Conservation (phyloP, 345 rosid genomes). For the Murraya koenigii region DNA sequence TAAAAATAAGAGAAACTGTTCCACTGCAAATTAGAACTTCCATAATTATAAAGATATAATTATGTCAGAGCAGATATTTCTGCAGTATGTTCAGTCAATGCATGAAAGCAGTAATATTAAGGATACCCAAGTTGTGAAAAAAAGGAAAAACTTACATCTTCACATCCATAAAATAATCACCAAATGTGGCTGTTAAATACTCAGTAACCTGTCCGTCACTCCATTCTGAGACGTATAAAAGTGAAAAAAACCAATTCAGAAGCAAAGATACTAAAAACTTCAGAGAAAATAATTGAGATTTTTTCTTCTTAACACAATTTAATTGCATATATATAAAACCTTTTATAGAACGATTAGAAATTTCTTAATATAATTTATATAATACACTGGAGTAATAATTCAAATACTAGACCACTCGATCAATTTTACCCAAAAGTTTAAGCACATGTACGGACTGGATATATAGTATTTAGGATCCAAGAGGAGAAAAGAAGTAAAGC, state of each 20-base stretch:
- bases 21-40: not conserved
- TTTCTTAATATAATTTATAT: not conserved
- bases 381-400: not conserved
- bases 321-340: not conserved
- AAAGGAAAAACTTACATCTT: constrained; percentile 81
- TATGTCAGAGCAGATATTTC: not conserved
- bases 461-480: not conserved
- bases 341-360: not conserved
- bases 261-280: not conserved
- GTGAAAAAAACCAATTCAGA: constrained; percentile 21
- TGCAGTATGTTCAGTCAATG: not conserved
- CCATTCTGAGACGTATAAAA: constrained; percentile 73
- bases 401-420: not conserved
- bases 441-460: not conserved
- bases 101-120: not conserved
- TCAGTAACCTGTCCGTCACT: constrained; percentile 93
- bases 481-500: not conserved
- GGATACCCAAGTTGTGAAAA: constrained; percentile 3
- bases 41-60: not conserved
- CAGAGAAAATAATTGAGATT: not conserved
- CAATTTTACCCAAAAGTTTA: not conserved
- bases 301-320: not conserved
- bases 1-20: constrained; percentile 9
- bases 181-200: constrained; percentile 88
- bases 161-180: constrained; percentile 94